phyloP scores from a whole-genome alignment of 2,329 filamentous ascomycete genomes.

The Dothistroma septosporum region DNA sequence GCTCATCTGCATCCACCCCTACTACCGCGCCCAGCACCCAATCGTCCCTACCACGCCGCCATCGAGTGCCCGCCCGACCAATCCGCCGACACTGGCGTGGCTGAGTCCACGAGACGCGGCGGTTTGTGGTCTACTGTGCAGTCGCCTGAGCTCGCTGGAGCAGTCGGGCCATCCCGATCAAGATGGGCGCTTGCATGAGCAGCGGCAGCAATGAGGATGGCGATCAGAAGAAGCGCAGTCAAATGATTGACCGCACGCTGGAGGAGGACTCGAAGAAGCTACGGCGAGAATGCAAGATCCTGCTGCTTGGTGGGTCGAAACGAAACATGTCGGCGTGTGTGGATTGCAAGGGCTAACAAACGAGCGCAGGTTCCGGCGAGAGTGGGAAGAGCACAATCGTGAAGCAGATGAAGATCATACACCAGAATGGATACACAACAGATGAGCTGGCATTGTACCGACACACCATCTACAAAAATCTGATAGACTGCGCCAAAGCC shows the following conservation, averaged over 20 bases:
- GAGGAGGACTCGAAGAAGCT: conserved; percentile 92
- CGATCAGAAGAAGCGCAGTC: conserved; percentile 89
- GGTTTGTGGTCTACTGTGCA: conserved; percentile 22
- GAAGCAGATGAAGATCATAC: conserved; percentile 99
- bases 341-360: conserved; percentile 13
- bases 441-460: conserved; percentile 93
- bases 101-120: conserved; percentile 15
- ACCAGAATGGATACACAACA: conserved; percentile 92
- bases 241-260: conserved; percentile 87
- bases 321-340: neutral
- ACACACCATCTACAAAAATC: conserved; percentile 95
- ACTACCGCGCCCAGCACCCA: conserved; percentile 3
- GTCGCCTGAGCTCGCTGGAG: conserved; percentile 28
- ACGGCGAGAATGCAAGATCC: conserved; percentile 97
- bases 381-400: conserved; percentile 99
- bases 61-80: conserved; percentile 3
- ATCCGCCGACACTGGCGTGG: conserved; percentile 14
- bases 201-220: conserved; percentile 79
- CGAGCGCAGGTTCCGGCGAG: conserved; percentile 76
- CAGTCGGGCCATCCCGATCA: conserved; percentile 25
- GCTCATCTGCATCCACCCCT: conserved; percentile 14
- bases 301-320: conserved; percentile 71
- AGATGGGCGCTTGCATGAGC: conserved; percentile 94
- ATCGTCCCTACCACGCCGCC: neutral
- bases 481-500: conserved; percentile 93